phyloP scores from a whole-genome alignment of 2,329 filamentous ascomycete genomes.

The Sphaerostilbella broomeana region DNA sequence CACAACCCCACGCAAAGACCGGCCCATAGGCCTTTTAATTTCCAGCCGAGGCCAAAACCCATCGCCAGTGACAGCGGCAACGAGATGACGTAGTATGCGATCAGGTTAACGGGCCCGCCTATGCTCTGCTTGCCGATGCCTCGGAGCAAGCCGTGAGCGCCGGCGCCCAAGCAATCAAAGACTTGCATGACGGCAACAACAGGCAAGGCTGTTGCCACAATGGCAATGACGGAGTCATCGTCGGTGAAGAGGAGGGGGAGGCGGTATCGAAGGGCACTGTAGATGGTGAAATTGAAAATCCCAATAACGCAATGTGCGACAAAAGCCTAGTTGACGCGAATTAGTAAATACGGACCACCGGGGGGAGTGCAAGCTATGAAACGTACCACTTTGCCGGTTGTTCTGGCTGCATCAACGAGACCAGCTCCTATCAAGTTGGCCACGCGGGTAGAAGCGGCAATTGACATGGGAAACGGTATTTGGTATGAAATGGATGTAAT shows the following conservation, averaged over 20 bases:
- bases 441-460: conserved; percentile 80
- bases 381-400: conserved; percentile 66
- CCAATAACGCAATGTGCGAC: conserved; percentile 64
- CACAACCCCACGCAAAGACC: conserved; percentile 68
- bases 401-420: conserved; percentile 72
- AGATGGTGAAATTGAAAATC: conserved; percentile 66
- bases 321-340: conserved; percentile 39
- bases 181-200: conserved; percentile 84
- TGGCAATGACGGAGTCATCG: conserved; percentile 60
- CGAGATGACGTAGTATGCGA: conserved; percentile 80
- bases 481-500: conserved; percentile 78
- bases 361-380: conserved; percentile 1
- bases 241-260: conserved; percentile 76
- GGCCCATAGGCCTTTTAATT: conserved; percentile 73
- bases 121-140: conserved; percentile 85
- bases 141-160: conserved; percentile 76
- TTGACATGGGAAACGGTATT: conserved; percentile 84
- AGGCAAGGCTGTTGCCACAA: conserved; percentile 66
- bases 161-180: conserved; percentile 73
- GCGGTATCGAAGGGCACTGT: conserved; percentile 61
- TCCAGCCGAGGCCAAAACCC: conserved; percentile 71
- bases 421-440: conserved; percentile 89
- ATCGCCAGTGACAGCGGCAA: conserved; percentile 76
- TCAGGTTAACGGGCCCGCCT: conserved; percentile 80
- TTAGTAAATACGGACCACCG: neutral